Evolutionary conservation across 345 rosid genomes (phyloP), one percentile per base, ranked within the genome.

Genomic region (Bruguiera sexangula): DNA sequence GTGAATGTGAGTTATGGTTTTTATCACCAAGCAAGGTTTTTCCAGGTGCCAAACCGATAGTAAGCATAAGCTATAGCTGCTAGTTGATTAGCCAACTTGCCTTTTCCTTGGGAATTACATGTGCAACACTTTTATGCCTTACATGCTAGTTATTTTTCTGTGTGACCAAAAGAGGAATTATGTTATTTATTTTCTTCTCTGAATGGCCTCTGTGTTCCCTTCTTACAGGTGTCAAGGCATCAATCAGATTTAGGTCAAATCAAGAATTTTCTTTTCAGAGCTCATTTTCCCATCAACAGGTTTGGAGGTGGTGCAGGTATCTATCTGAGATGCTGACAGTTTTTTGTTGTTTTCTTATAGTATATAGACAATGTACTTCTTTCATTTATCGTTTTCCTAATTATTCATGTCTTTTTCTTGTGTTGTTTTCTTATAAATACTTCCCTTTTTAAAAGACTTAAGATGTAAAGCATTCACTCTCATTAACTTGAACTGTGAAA

Each of bases 141-240:
- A 39, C 0, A 39, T 39, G 48, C 13, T 55, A 22, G 21, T 26
- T 13, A 6, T 55, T 22, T 55, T 55, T 55, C 21, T 22, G 21
- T 55, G 27, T 22, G 29, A 55, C 22, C 21, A 11, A 55, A 9
- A n/a, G 11, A 55, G 29, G 24, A 5, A 22, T 9, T 55, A 55
- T 22, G 24, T 16, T 55, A 9, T 55, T 55, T 55, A 3, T n/a
- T 22, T 61, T 56, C 36, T 68, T 26, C 22, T 36, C 26, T 26
- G 20, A 30, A 8, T 24, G 6, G 60, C 39, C 37, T 71, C 43
- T 0, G 2, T 67, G 11, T 31, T 30, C 34, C 67, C 61, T 61
- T 62, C 51, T 54, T 31, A 56, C 82, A 89, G 98, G 90, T 81
- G 76, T 71, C 90, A 56, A 79, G 79, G 66, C 82, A 82, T 69